A percentile compares a stretch with the other conserved stretches of the same genome.
Evolutionary conservation across 2,329 filamentous ascomycete genomes (phyloP).

Genomic region (Nothopassalora personata): DNA sequence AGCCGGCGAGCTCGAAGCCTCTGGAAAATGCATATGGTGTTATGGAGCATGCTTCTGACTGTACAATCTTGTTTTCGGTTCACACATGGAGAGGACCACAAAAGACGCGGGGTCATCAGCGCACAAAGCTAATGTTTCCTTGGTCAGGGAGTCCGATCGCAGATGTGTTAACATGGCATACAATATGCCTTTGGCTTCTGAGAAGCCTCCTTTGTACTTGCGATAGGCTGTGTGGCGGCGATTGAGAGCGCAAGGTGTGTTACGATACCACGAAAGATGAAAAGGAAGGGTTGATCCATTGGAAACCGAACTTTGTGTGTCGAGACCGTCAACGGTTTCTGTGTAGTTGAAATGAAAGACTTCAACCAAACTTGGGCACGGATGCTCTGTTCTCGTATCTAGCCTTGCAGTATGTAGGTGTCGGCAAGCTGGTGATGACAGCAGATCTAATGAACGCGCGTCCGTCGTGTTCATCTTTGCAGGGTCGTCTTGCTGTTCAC

Average conservation of each 20-base stretch:
- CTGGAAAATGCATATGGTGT: conserved; percentile 14
- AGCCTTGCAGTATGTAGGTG: too few relatives aligned
- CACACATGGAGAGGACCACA: not conserved
- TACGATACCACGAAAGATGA: not conserved
- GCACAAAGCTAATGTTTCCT: not conserved
- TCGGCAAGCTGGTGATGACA: too few relatives aligned
- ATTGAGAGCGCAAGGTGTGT: not conserved
- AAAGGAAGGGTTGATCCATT: not conserved
- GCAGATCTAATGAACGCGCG: too few relatives aligned
- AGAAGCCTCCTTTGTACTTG: not conserved
- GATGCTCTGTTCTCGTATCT: not conserved
- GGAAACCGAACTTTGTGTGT: not conserved
- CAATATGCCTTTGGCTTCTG: not conserved
- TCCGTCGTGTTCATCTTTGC: not conserved
- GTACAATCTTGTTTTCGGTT: conserved; percentile 8
- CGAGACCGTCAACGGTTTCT: not conserved
- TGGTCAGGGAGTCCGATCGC: not conserved
- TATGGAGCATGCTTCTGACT: conserved; percentile 6
- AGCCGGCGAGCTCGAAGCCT: conserved; percentile 10
- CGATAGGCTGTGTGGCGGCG: not conserved
- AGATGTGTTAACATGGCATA: not conserved
- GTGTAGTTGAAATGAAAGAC: not conserved
- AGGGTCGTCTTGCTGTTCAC: not conserved
- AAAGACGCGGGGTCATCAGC: conserved; percentile 5
- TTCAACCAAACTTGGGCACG: not conserved